Conservation (phyloP, 1,139 yeast species). For the Hansenula lynferdii region DNA sequence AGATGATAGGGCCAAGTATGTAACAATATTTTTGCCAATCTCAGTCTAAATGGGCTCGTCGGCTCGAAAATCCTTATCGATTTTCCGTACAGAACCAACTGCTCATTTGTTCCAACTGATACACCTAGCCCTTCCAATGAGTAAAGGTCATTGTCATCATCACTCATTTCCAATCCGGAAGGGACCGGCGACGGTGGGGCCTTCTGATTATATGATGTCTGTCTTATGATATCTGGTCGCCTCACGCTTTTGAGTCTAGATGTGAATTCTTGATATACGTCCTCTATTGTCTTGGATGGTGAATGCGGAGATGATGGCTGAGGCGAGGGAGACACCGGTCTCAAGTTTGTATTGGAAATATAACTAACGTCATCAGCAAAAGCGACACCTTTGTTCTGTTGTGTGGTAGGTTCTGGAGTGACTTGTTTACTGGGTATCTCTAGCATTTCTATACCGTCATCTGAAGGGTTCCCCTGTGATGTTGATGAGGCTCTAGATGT, state of each 20-base stretch:
- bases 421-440: background rate
- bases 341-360: background rate
- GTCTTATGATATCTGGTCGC: background rate
- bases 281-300: constrained; percentile 4
- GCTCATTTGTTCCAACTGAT: background rate
- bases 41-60: constrained; percentile 26
- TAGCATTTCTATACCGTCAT: background rate
- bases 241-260: background rate
- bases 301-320: background rate
- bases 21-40: constrained; percentile 25
- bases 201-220: background rate
- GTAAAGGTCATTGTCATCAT: constrained; percentile 1
- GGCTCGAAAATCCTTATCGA: constrained; percentile 34
- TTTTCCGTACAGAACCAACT: constrained; percentile 31
- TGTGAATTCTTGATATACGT: constrained; percentile 1
- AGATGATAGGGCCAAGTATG: constrained; percentile 24
- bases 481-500: background rate
- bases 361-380: background rate
- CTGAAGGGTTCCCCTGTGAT: background rate
- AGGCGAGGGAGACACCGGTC: background rate
- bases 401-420: background rate
- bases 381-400: background rate
- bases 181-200: background rate
- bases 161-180: constrained; percentile 1
- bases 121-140: background rate